Evolutionary conservation across 2,329 filamentous ascomycete species (phyloP).

Genomic region (Fusarium verrucosum): DNA sequence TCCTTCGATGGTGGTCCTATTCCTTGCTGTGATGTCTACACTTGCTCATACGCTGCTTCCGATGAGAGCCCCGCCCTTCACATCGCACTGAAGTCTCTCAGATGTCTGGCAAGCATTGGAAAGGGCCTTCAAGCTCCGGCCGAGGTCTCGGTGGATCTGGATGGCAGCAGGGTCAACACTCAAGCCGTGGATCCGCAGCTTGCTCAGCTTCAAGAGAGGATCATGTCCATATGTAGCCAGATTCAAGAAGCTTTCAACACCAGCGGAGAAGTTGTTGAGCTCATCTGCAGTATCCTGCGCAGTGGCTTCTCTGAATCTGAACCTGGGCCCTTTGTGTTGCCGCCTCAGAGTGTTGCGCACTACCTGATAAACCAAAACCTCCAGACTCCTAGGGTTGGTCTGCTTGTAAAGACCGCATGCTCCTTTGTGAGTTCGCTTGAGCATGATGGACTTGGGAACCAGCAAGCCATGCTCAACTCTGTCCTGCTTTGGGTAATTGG

Average conservation of each 20-base stretch:
- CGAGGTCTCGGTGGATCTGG: constrained; percentile 74
- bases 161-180: constrained; percentile 53
- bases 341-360: constrained; percentile 70
- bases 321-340: constrained; percentile 80
- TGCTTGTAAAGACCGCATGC: constrained; percentile 75
- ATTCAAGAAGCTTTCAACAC: constrained; percentile 62
- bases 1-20: constrained; percentile 7
- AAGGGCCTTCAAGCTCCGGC: constrained; percentile 75
- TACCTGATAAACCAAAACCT: constrained; percentile 69
- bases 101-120: constrained; percentile 75
- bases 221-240: constrained; percentile 58
- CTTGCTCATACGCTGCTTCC: constrained; percentile 44
- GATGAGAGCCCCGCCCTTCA: constrained; percentile 59
- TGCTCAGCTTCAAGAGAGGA: constrained; percentile 54
- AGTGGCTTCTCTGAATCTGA: constrained; percentile 79
- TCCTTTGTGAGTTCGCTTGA: constrained; percentile 72
- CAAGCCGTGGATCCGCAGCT: constrained; percentile 34
- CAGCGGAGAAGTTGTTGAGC: constrained; percentile 75
- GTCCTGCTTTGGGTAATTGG: constrained; percentile 70
- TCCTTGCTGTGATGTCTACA: constrained; percentile 39
- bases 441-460: constrained; percentile 54
- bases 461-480: constrained; percentile 58
- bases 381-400: constrained; percentile 72
- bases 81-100: constrained; percentile 65
- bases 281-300: constrained; percentile 75